Conservation (phyloP, 1,139 yeast species). For the Taiozyma sp. region DNA sequence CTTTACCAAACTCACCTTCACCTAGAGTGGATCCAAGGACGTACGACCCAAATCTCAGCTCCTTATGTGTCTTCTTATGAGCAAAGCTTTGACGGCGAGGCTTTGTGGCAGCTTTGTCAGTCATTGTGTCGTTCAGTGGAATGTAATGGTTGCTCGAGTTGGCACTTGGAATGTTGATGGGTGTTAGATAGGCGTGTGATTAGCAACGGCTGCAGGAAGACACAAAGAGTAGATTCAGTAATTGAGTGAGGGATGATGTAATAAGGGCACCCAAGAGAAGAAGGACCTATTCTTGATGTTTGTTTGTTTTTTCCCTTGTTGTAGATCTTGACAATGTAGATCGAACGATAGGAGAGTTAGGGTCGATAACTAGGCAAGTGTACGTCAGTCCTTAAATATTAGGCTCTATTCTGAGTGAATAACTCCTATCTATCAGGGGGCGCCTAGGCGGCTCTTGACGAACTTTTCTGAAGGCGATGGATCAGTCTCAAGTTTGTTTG, state of each 20-base stretch:
- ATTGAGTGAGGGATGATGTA: background rate
- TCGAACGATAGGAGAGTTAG: background rate
- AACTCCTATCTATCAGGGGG: background rate
- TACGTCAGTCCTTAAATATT: background rate
- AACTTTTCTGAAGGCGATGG: background rate
- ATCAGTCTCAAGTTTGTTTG: background rate
- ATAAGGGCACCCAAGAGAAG: background rate
- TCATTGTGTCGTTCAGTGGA: constrained; percentile 4
- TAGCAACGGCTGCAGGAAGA: background rate
- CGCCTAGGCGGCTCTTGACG: background rate
- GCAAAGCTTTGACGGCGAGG: constrained; percentile 23
- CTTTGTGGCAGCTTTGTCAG: constrained; percentile 8
- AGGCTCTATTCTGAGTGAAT: background rate
- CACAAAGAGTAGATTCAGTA: background rate
- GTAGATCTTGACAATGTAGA: background rate
- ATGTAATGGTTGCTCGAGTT: background rate
- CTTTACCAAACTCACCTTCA: constrained; percentile 97
- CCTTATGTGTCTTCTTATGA: constrained; percentile 19
- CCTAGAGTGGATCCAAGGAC: constrained; percentile 92
- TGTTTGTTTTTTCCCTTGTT: background rate
- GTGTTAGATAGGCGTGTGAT: background rate
- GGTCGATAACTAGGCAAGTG: background rate
- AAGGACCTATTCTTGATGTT: background rate
- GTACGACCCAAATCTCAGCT: constrained; percentile 77
- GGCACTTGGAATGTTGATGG: background rate